A percentile compares a stretch with the other conserved stretches of the same genome.
These are phyloP conservation scores for Lecanosticta acicola DNA, from an alignment of 2,329 filamentous ascomycete genomes.

Conservation along the genomic window DNA sequence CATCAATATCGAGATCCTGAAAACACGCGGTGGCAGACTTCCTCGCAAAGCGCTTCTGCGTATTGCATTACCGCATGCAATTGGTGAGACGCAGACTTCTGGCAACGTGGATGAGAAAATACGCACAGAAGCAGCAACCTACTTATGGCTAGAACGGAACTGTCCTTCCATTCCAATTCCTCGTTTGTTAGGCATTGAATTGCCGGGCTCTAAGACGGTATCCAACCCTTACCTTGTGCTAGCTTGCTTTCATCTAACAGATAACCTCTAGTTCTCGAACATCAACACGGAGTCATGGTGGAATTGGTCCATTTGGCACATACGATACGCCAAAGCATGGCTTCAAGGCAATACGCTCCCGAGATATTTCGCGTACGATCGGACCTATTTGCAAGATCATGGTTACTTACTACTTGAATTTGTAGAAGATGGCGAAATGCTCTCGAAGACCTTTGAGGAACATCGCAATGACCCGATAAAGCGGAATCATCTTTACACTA, in stretches of 20 bases:
- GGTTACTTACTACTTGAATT: conserved; percentile 11
- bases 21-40: neutral
- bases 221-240: neutral
- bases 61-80: conserved; percentile 15
- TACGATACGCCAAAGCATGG: conserved; percentile 5
- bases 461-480: conserved; percentile 4
- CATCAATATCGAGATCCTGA: neutral
- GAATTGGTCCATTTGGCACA: conserved; percentile 8
- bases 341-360: conserved; percentile 6
- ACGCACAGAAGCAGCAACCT: conserved; percentile 37
- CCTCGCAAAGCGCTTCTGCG: neutral
- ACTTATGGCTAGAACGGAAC: conserved; percentile 36
- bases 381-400: conserved; percentile 4
- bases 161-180: conserved; percentile 37
- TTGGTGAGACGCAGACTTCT: conserved; percentile 35
- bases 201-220: conserved; percentile 16
- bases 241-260: neutral
- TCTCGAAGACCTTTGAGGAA: conserved; percentile 10
- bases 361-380: conserved; percentile 7
- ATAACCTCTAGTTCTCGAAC: conserved; percentile 8
- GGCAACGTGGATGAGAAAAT: conserved; percentile 44
- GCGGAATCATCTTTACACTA: conserved; percentile 10
- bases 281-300: conserved; percentile 9
- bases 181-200: conserved; percentile 33
- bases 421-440: conserved; percentile 6